Evolutionary conservation across 1,284 basidiomycete genomes (phyloP).

Genomic region (Apiotrichum domesticum): DNA sequence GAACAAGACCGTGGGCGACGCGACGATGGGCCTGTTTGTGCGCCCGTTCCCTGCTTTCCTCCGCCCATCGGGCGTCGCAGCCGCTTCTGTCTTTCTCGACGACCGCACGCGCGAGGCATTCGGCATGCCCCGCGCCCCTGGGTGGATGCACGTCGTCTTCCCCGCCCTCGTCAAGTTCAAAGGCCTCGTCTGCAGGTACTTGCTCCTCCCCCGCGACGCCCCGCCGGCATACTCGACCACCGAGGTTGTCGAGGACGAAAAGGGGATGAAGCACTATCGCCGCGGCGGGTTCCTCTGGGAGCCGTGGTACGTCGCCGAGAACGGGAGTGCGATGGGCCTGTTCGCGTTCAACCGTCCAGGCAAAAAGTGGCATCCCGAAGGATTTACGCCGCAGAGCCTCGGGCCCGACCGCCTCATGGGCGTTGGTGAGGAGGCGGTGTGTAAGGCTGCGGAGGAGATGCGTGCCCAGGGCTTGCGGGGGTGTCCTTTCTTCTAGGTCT

Average conservation of each 20-base stretch:
- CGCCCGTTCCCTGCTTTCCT: slow-evolving; percentile 3
- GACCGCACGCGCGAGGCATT: slow-evolving; percentile 12
- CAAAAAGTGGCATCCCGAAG: not conserved
- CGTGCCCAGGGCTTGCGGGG: not conserved
- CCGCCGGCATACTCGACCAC: not conserved
- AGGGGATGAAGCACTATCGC: not conserved
- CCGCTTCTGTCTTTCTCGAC: slow-evolving; percentile 9
- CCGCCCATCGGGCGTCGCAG: not conserved
- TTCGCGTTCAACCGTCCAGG: not conserved
- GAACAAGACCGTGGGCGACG: slow-evolving; percentile 10
- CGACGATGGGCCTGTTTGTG: slow-evolving; percentile 9
- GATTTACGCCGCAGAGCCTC: slow-evolving; percentile 2
- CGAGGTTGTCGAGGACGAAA: not conserved
- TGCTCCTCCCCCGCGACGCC: slow-evolving; percentile 2
- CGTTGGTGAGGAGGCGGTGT: slow-evolving; percentile 3
- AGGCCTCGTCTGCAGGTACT: not conserved
- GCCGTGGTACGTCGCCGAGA: slow-evolving; percentile 8
- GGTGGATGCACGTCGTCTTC: slow-evolving; percentile 2
- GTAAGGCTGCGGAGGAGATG: slow-evolving; percentile 4
- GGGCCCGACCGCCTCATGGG: slow-evolving; percentile 6
- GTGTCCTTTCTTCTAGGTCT: slow-evolving; percentile 8
- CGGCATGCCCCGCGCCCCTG: slow-evolving; percentile 1
- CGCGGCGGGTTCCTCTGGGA: slow-evolving; percentile 15
- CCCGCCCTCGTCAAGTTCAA: slow-evolving; percentile 7
- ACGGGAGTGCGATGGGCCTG: not conserved